These are phyloP conservation scores for Andrographis paniculata DNA, from an alignment of 305 asterid species.

Conservation along the genomic window DNA sequence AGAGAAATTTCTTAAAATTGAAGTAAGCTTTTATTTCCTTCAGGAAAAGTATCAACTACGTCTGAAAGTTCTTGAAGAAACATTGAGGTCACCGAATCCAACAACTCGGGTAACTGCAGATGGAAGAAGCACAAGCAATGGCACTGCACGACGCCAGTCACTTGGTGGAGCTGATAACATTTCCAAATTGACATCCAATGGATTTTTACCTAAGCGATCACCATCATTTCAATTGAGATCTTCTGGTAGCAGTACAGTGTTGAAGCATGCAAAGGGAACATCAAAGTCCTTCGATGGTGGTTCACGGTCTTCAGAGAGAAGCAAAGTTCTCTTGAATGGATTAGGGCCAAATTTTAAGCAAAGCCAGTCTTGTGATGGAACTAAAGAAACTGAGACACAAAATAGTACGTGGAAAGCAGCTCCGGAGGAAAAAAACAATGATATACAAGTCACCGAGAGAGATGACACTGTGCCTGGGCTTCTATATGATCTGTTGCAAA, in stretches of 20 bases:
- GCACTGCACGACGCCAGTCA: constrained; percentile 86
- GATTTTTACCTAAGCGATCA: constrained; percentile 85
- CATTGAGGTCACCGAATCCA: constrained; percentile 70
- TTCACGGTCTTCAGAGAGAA: constrained; percentile 73
- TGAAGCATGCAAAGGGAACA: constrained; percentile 96
- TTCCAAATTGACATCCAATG: constrained; percentile 74
- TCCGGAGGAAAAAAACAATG: constrained; percentile 58
- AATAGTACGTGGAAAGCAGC: constrained; percentile 64
- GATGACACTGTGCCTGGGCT: constrained; percentile 81
- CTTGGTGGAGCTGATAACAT: constrained; percentile 89
- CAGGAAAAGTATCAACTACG: constrained; percentile 93
- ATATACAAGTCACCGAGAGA: constrained; percentile 44
- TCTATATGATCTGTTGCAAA: constrained; percentile 73
- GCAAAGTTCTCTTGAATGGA: constrained; percentile 79
- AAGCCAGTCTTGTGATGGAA: constrained; percentile 88
- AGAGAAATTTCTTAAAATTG: constrained; percentile 7
- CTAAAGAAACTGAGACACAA: constrained; percentile 65
- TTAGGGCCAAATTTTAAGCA: constrained; percentile 84
- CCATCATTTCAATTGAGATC: constrained; percentile 91
- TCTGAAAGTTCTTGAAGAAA: constrained; percentile 83
- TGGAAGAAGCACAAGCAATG: constrained; percentile 66
- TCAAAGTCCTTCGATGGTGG: constrained; percentile 98
- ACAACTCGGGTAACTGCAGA: constrained; percentile 51
- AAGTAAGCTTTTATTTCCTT: constrained; percentile 17
- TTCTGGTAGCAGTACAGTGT: constrained; percentile 72